Evolutionary conservation across 345 rosid species (phyloP), one percentile per base, ranked within the genome.

Genomic region (Hibiscus tridactylites): DNA sequence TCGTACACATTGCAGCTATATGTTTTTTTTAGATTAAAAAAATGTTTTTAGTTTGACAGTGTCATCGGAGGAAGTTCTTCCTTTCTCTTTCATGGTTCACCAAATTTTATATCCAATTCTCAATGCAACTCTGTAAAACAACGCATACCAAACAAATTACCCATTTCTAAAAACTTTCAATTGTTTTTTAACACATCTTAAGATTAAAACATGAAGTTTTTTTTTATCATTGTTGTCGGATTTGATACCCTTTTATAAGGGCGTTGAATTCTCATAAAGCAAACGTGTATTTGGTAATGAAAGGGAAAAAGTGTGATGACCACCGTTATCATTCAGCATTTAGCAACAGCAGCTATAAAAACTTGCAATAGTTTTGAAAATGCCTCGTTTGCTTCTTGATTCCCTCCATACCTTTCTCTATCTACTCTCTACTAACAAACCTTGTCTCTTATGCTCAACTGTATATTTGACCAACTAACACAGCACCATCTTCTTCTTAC

Each of bases 381-480:
- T 10, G 57, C 37, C 65, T 17, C 29, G 56, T 71, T 72, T 31
- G 46, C 74, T 73, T 69, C 74, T 57, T 57, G 58, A 49, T 81
- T 70, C 76, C 74, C 66, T 78, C 59, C 54, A 6, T n/a, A 24
- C 60, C 10, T 44, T 44, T 24, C 54, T 65, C 0, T 46, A 46
- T 73, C 72, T 73, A 26, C 21, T 44, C 66, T 61, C 15, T 64
- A 50, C 70, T 73, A 65, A 44, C 63, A 65, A 72, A 54, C 68
- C 31, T 44, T 73, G 70, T 66, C 70, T 15, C 70, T 66, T 67
- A 16, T 49, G 56, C 73, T 33, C 21, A 71, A 35, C 71, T 61
- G 24, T 73, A 42, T 70, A 67, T 73, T 54, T 79, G 83, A 79
- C 85, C 73, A 67, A 52, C 26, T 71, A 75, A 49, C 65, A 69